Evolutionary conservation across 371 early-diverging fungal species (phyloP), one percentile per base, ranked within the genome.

Genomic region (Lichtheimia hyalospora): DNA sequence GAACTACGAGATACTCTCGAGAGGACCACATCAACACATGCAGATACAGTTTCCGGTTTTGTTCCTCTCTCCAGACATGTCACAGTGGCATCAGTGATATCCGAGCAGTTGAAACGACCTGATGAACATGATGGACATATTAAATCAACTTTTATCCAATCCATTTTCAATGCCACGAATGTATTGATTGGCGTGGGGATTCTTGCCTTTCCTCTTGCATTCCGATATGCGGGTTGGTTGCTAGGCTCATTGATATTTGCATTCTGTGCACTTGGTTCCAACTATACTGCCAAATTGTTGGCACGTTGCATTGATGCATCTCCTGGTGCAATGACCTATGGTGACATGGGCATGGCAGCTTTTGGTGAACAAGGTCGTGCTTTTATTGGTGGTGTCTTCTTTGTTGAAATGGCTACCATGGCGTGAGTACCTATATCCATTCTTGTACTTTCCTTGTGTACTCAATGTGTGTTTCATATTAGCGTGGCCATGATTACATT

Each of bases 291-390:
- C 52, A 83, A 76, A 52, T 27, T 87, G 12, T 68, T 89, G 8
- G 80, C 68, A 3, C 57, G 66, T 2, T 66, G 66, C 44, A 39
- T 70, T 8, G 70, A 70, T 48, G 70, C 56, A 24, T 55, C 60
- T 27, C 65, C 61, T 24, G 62, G 64, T 18, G 59, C 65, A 23
- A 48, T 28, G 25, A 84, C 81, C 2, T 88, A 87, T 62, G 81
- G 84, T 13, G 90, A 90, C 64, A 77, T 87, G 60, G 90, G 86
- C 14, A 75, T 84, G 18, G 61, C 70, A 40, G 89, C 89, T 0
- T 90, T 86, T 73, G 89, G 89, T 6, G 66, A 69, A 5, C 50
- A 64, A 3, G 87, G 83, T 1, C 71, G 86, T 53, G 60, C 55
- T 25, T 44, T 71, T 20, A 75, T 84, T 16, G 67, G 71, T 5